Conservation (phyloP, 2,329 filamentous ascomycete species). For the Sphaerostilbella broomeana region DNA sequence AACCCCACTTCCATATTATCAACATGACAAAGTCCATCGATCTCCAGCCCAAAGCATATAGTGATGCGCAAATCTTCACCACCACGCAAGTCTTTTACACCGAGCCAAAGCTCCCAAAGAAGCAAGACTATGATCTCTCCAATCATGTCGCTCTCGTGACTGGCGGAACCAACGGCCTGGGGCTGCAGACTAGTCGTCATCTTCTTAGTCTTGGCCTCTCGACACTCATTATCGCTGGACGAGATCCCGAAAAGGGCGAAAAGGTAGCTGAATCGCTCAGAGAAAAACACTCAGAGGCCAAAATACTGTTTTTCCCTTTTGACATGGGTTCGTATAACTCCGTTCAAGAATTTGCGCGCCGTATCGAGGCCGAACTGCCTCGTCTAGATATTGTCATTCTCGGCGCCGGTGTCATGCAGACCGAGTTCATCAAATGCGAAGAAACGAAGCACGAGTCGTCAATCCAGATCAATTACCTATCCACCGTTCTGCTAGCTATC, state of each 20-base stretch:
- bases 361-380: neutral
- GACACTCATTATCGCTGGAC: constrained; percentile 30
- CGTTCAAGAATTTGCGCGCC: neutral
- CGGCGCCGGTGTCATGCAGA: neutral
- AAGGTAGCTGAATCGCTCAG: constrained; percentile 19
- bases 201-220: constrained; percentile 25
- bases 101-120: too few species aligned
- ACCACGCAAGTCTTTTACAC: too few species aligned
- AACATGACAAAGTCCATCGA: too few species aligned
- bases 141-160: constrained; percentile 26
- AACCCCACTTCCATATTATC: too few species aligned
- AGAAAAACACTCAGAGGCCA: constrained; percentile 19
- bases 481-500: neutral
- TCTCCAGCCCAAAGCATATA: too few species aligned
- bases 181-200: constrained; percentile 28
- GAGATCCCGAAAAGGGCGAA: constrained; percentile 24
- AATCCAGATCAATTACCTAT: constrained; percentile 5
- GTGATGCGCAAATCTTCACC: too few species aligned
- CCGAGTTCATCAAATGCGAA: neutral
- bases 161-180: constrained; percentile 30
- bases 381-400: neutral
- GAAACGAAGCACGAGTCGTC: neutral
- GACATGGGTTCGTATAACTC: constrained; percentile 3
- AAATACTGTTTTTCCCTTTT: constrained; percentile 6
- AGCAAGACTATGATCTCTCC: too few species aligned